These are phyloP conservation scores for Ogataea zsoltii DNA, from an alignment of 805 yeast species.

Conservation along the genomic window DNA sequence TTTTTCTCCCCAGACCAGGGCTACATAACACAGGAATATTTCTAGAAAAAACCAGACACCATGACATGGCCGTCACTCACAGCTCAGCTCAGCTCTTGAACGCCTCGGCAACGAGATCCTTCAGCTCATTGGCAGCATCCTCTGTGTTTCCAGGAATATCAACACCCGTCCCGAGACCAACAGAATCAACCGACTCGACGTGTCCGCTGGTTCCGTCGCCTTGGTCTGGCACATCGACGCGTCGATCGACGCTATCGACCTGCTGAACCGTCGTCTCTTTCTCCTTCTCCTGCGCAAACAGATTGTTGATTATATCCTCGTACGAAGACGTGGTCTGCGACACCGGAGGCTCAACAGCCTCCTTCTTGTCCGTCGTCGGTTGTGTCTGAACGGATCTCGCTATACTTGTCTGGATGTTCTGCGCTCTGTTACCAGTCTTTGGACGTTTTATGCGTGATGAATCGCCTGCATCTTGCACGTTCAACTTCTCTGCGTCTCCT, in stretches of 20 bases:
- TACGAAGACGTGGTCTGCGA: slow-evolving; percentile 12
- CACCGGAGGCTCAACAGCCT: background rate
- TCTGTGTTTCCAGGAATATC: slow-evolving; percentile 20
- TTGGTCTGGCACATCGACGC: background rate
- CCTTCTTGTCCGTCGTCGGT: slow-evolving; percentile 1
- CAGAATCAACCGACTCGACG: slow-evolving; percentile 1
- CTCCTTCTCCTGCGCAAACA: slow-evolving; percentile 17
- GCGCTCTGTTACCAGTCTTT: slow-evolving; percentile 21
- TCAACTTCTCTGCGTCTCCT: slow-evolving; percentile 62
- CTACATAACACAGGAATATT: background rate
- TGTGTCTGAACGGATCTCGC: slow-evolving; percentile 10
- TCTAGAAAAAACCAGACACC: background rate
- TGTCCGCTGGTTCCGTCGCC: slow-evolving; percentile 1
- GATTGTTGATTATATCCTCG: slow-evolving; percentile 27
- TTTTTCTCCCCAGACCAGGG: background rate
- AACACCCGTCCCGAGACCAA: background rate
- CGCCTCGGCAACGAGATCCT: slow-evolving; percentile 37
- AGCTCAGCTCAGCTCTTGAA: slow-evolving; percentile 28
- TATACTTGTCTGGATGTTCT: slow-evolving; percentile 16
- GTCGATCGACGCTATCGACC: slow-evolving; percentile 2
- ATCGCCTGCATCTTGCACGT: slow-evolving; percentile 11
- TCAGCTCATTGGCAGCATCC: slow-evolving; percentile 32
- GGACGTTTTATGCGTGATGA: slow-evolving; percentile 21
- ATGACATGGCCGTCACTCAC: background rate
- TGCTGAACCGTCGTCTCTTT: background rate